phyloP scores from a whole-genome alignment of 345 rosid genomes.

The Mercurialis annua region DNA sequence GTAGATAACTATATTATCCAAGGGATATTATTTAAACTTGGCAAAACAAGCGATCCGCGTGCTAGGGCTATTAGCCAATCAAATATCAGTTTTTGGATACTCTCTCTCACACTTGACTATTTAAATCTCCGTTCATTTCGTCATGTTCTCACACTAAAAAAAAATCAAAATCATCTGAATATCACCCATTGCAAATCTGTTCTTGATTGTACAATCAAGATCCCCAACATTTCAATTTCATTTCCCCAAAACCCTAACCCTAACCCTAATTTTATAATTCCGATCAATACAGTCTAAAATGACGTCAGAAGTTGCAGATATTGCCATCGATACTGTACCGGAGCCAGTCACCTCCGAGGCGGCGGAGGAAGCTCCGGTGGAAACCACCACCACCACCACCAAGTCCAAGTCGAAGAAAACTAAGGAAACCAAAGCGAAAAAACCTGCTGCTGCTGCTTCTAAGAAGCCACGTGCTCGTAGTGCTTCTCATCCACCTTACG shows the following conservation, averaged over 20 bases:
- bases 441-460: conserved; percentile 39
- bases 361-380: neutral
- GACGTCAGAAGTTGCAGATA: conserved; percentile 39
- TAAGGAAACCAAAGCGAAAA: conserved; percentile 47
- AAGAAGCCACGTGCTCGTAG: conserved; percentile 32
- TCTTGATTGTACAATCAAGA: too few relatives aligned
- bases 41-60: conserved; percentile 46
- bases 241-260: neutral
- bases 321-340: neutral
- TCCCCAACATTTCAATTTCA: conserved; percentile 9
- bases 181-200: neutral
- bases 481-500: conserved; percentile 62
- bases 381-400: conserved; percentile 23
- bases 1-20: conserved; percentile 48
- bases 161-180: neutral
- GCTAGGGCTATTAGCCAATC: conserved; percentile 42
- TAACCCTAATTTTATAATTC: neutral
- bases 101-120: conserved; percentile 43
- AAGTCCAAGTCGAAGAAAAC: conserved; percentile 44
- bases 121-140: conserved; percentile 41
- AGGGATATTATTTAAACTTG: conserved; percentile 58
- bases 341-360: conserved; percentile 21
- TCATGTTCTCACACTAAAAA: conserved; percentile 1
- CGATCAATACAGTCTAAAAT: too few relatives aligned
- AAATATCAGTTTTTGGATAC: conserved; percentile 35